Base-by-base conservation (phyloP, 345 rosid genomes). In the Cardamine occulta region DNA sequence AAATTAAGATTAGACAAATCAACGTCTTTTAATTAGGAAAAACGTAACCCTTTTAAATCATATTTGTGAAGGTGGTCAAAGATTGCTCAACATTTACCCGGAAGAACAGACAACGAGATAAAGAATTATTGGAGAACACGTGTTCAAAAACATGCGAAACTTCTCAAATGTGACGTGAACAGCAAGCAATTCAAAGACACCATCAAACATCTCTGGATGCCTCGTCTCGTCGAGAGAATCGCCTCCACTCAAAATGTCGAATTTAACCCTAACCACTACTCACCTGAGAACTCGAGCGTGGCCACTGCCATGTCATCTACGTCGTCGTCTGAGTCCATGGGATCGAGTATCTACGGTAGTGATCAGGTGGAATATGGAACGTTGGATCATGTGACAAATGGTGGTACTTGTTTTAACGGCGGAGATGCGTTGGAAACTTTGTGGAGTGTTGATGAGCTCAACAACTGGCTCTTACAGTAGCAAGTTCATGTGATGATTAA, bases 61-160 rank as follows among this genome's bases (percentile, higher is more conserved):
- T 17, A 14, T 13, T 40, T 35, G 6, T 65, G 7, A 51, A 89
- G 91, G 81, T 89, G 92, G 91, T 86, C 92, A 17, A 86, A 85
- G 75, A 89, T 89, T 59, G 92, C 95, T 29, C 92, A 87, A 55
- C 81, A 86, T 72, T 77, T 89, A 75, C 95, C 95, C 0, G 92
- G 95, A 60, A 82, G 95, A 74, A 89, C 95, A 0, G 94, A 89
- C 39, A 89, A 89, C 68, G 94, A 89, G 61, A 89, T 89, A 18
- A 89, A 89, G 79, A 87, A 89, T 57, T 89, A 89, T 28, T 89
- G 95, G 95, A 86, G 95, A 79, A 89, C 95, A 15, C 74, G 95
- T 11, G 88, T 89, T 49, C 87, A 87, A 7, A 87, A 85, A 72
- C 92, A 87, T 56, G 95, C 95, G 1, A 79, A 81, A 23, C 83